A percentile compares a stretch with the other conserved stretches of the same genome.
Conservation (phyloP, 202 grass and related monocot genomes). For the Zoysia matrella region DNA sequence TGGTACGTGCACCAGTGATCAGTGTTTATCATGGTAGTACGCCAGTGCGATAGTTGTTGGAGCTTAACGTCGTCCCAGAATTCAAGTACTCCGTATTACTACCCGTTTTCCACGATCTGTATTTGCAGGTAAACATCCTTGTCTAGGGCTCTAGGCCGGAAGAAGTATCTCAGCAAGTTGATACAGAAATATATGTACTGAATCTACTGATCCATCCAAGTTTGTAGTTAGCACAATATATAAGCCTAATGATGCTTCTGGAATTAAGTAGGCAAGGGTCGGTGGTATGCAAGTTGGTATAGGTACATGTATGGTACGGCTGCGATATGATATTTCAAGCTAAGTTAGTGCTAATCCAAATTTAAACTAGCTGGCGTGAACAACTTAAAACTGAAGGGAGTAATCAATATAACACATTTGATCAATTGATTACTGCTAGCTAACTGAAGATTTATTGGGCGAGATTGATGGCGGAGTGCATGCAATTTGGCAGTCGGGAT, state of each 20-base stretch:
- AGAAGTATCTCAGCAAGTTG: slow-evolving; percentile 1
- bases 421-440: neutral
- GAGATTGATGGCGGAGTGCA: neutral
- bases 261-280: slow-evolving; percentile 38
- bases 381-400: no score
- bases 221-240: neutral
- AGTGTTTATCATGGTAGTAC: slow-evolving; percentile 44
- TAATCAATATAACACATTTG: no score
- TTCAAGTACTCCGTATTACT: neutral
- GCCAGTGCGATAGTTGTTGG: slow-evolving; percentile 23
- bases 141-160: neutral
- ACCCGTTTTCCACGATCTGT: neutral
- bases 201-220: neutral
- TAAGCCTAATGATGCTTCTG: neutral
- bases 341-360: no score
- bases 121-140: slow-evolving; percentile 7
- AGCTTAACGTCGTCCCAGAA: slow-evolving; percentile 20
- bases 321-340: no score
- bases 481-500: slow-evolving; percentile 33
- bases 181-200: neutral
- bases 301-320: no score
- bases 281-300: slow-evolving; percentile 14
- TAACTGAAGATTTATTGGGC: neutral
- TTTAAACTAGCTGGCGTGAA: no score
- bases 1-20: slow-evolving; percentile 27